Evolutionary conservation across 1,284 basidiomycete genomes (phyloP), one percentile per base, ranked within the genome.

Genomic region (Leccinum griseonigrum): DNA sequence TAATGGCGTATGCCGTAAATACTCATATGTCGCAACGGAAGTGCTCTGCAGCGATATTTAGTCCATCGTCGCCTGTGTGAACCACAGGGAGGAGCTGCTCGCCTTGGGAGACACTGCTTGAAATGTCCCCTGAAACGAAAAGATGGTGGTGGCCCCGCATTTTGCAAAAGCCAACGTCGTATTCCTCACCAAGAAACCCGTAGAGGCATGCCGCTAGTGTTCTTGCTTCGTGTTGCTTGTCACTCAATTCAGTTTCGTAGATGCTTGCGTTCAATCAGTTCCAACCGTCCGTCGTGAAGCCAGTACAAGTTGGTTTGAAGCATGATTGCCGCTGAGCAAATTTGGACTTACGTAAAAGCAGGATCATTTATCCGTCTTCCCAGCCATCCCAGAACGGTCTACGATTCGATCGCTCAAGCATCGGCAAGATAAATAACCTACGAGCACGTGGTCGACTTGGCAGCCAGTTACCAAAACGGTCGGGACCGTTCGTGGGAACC

Each of bases 11-110:
- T 16, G 16, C 14, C 14, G 95, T 22, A 22, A 22, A 22, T 22
- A 22, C 22, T 22, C 22, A 22, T 22, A 22, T 22, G 22, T 22
- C 22, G 22, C 22, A 22, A 22, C 22, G 22, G 22, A 22, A 22
- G 22, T 99, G 32, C 84, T 99, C 43, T 96, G 94, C 76, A 92
- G 91, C 77, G 96, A 98, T 70, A 89, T 97, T 75, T 97, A 95
- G 90, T 92, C 91, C 26, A 92, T 99, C 68, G 88, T 95, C 56
- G 93, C 92, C 3, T 91, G 95, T 71, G 83, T 97, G 70, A 85
- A 83, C 67, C 82, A 92, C 70, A 80, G 83, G 54, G 80, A 87
- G 29, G 84, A 88, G 66, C 80, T 96, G 58, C 81, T 95, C 60
- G 79, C 82, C 18, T 90, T 99, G 97, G 97, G 93, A 98, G 75